Conservation (phyloP, 2,329 filamentous ascomycete species). For the Scopulariopsis brevicaulis region DNA sequence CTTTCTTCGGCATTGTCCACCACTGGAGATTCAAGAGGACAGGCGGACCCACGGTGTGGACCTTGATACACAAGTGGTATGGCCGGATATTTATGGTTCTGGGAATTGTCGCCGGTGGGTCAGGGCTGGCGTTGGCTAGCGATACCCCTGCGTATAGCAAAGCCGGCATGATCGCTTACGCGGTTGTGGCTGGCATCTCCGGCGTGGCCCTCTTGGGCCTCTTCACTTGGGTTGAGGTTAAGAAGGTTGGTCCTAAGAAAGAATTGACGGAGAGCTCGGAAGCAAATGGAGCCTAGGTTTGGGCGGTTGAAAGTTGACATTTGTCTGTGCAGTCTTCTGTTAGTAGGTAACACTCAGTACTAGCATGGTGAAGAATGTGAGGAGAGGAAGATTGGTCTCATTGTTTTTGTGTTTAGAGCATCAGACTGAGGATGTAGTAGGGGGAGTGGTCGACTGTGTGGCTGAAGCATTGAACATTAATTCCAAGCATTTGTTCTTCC, state of each 20-base stretch:
- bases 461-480: no score
- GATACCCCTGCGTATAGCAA: conserved; percentile 13
- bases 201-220: background rate
- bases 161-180: background rate
- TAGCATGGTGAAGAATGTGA: no score
- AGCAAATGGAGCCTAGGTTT: background rate
- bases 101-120: conserved; percentile 51
- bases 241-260: background rate
- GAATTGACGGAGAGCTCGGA: background rate
- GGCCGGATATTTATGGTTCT: conserved; percentile 46
- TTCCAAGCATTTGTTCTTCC: no score
- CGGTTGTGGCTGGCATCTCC: conserved; percentile 2
- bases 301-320: conserved; percentile 5
- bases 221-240: background rate
- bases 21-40: conserved; percentile 39
- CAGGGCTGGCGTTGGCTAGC: conserved; percentile 41
- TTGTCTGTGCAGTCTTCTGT: no score
- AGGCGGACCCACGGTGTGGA: conserved; percentile 34
- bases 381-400: no score
- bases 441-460: no score
- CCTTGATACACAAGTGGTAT: conserved; percentile 50
- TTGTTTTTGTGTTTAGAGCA: no score
- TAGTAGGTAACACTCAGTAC: no score
- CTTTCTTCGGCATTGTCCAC: conserved; percentile 44
- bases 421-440: no score